Conservation (phyloP, 495 filamentous ascomycete species). For the Hapsidospora chrysogenum region DNA sequence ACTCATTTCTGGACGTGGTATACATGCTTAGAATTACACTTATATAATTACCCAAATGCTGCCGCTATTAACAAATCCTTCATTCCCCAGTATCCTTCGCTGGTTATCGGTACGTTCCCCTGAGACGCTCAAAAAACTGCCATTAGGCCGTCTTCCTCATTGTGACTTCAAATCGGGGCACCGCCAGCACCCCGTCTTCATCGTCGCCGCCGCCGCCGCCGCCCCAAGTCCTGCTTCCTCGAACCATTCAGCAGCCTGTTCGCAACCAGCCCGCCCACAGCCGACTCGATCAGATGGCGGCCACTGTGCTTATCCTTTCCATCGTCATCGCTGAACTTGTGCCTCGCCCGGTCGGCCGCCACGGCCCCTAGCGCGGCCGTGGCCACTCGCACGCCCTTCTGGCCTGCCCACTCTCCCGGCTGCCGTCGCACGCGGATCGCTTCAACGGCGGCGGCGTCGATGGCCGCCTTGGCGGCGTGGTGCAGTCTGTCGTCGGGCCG, state of each 20-base stretch:
- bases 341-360: constrained; percentile 12
- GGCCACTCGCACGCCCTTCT: constrained; percentile 21
- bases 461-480: constrained; percentile 18
- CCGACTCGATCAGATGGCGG: neutral
- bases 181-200: too few species aligned
- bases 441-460: constrained; percentile 22
- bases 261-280: neutral
- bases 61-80: too few species aligned
- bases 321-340: neutral
- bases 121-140: too few species aligned
- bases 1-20: too few species aligned
- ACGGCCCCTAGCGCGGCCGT: constrained; percentile 25
- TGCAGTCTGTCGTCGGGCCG: constrained; percentile 4
- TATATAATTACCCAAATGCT: too few species aligned
- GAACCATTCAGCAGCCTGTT: neutral
- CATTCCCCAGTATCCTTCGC: too few species aligned
- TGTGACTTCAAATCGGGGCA: too few species aligned
- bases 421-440: constrained; percentile 19
- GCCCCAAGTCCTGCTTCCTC: too few species aligned
- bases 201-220: too few species aligned
- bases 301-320: neutral
- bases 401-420: constrained; percentile 21
- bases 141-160: too few species aligned
- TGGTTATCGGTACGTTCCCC: too few species aligned
- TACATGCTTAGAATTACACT: too few species aligned